Evolutionary conservation across 2,329 filamentous ascomycete genomes (phyloP).

Genomic region (Hymenoscyphus salicellus): DNA sequence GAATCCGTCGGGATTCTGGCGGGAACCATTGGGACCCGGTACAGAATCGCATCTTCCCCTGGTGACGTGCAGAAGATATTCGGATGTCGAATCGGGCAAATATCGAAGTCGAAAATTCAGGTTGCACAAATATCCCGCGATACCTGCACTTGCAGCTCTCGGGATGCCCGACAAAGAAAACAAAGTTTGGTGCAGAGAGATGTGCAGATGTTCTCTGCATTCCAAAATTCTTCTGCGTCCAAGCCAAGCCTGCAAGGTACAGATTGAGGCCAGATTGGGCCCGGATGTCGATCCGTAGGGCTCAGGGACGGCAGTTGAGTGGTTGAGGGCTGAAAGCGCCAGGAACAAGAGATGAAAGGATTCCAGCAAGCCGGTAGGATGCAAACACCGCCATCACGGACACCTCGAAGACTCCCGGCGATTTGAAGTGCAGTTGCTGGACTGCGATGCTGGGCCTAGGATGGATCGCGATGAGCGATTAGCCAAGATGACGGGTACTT

Average conservation of each 20-base stretch:
- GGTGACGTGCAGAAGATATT: slow-evolving; percentile 5
- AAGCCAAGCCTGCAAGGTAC: background rate
- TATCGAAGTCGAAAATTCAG: background rate
- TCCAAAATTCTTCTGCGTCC: slow-evolving; percentile 4
- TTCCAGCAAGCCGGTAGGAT: slow-evolving; percentile 2
- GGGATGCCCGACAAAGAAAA: slow-evolving; percentile 4
- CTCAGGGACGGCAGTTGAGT: slow-evolving; percentile 5
- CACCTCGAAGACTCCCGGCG: background rate
- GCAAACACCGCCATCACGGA: background rate
- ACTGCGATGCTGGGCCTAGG: background rate
- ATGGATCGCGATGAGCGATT: background rate
- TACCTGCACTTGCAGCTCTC: slow-evolving; percentile 4
- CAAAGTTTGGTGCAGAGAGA: slow-evolving; percentile 7
- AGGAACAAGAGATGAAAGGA: slow-evolving; percentile 8
- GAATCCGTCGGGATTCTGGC: background rate
- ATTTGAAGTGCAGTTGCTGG: background rate
- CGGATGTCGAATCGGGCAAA: background rate
- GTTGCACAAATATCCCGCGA: background rate
- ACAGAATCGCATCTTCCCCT: too few relatives aligned
- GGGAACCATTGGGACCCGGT: background rate
- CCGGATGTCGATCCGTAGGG: slow-evolving; percentile 2
- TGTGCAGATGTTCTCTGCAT: slow-evolving; percentile 1
- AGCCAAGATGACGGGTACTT: background rate
- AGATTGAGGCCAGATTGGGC: background rate
- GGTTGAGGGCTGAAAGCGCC: slow-evolving; percentile 2